Base-by-base conservation (phyloP, 106 monocot species). In the Platanthera guangdongensis region DNA sequence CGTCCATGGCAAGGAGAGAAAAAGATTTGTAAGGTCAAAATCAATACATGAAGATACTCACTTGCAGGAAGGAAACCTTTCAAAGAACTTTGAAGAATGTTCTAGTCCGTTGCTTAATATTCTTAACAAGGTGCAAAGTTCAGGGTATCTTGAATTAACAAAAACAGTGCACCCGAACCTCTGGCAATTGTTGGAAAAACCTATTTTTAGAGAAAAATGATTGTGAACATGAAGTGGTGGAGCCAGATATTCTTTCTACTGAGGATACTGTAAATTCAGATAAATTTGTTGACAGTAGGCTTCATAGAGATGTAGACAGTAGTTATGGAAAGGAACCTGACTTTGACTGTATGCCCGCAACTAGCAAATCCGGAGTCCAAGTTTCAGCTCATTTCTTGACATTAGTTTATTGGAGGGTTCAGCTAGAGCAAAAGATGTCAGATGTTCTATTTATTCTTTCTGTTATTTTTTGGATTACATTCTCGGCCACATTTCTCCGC, bases 141-240 rank as follows among this genome's bases (percentile, higher is more conserved):
- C 46, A 47, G 16, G 4, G 22, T 47, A 16, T 70, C 70, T 47
- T 70, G 70, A 70, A 70, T 47, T 47, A 47, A 15, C 70, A 70
- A 19, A 70, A 48, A 47, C 47, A 15, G 1, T 16, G 7, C 47
- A 47, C 70, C 45, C 32, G 68, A 68, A 13, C 22, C 68, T 68
- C 68, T 68, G 68, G 68, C 68, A 68, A 11, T 68, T 10, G 11
- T 8, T 68, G 68, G 68, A 68, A 68, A 30, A 9, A 68, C 70
- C 45, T n/a, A 48, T n/a, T 70, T 70, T 45, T 70, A 70, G 47
- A 70, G 2, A 15, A 15, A 70, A 16, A 47, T 14, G 70, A 12
- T 14, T 2, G 6, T n/a, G 47, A 70, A 70, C 45, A 48, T 47
- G 70, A 70, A 70, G 15, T 47, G 9, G 65, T 28, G 70, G 70